Evolutionary conservation across 352 stramenopile species (phyloP).

Genomic region (Pseudoperonospora humuli): DNA sequence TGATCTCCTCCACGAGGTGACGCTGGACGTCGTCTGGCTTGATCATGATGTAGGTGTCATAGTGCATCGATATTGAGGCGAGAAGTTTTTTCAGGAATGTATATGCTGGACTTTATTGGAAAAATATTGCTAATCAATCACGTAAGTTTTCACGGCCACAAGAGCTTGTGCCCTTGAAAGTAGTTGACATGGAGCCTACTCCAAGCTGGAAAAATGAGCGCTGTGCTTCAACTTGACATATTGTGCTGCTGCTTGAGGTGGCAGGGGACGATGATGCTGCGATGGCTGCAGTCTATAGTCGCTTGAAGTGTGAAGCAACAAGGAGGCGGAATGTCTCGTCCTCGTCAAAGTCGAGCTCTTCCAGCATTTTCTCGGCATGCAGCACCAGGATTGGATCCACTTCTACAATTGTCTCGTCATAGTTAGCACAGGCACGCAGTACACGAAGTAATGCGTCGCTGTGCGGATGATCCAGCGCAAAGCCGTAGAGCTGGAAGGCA

Average conservation of each 20-base stretch:
- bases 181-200: too few species aligned
- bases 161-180: too few species aligned
- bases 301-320: conserved; percentile 32
- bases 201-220: too few species aligned
- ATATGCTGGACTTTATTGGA: too few species aligned
- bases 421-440: conserved; percentile 54
- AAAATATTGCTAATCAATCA: too few species aligned
- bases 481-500: conserved; percentile 35
- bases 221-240: too few species aligned
- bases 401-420: conserved; percentile 55
- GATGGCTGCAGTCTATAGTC: too few species aligned
- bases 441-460: conserved; percentile 37
- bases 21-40: conserved; percentile 94
- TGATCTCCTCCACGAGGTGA: conserved; percentile 91
- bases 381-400: conserved; percentile 32
- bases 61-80: too few species aligned
- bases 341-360: conserved; percentile 37
- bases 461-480: conserved; percentile 26
- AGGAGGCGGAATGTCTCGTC: conserved; percentile 52
- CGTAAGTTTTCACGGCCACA: too few species aligned
- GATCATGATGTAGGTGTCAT: conserved; percentile 93
- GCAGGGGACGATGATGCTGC: too few species aligned
- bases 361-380: conserved; percentile 44
- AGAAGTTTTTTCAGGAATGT: too few species aligned
- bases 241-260: too few species aligned